Percentiles rank a stretch among this genome's conserved stretches.
Conservation (phyloP, 2,329 filamentous ascomycete genomes). For the Trichoderma lentiforme region DNA sequence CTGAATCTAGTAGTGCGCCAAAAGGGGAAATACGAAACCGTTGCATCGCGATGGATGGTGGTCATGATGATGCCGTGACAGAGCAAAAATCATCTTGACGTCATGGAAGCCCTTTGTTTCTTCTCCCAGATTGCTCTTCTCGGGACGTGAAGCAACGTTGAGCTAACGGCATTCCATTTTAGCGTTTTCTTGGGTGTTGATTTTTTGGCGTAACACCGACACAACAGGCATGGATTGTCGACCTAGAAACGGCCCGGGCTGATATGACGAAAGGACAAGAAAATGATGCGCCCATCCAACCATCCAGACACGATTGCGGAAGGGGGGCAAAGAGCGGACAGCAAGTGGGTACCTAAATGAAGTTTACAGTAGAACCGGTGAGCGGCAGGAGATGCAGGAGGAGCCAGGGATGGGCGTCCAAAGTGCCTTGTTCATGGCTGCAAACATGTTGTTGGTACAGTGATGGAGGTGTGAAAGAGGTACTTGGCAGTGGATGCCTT, state of each 20-base stretch:
- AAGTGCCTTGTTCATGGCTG: background rate
- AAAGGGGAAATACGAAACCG: background rate
- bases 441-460: background rate
- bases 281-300: background rate
- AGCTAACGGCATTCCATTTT: background rate
- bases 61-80: background rate
- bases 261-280: background rate
- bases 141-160: background rate
- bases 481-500: background rate
- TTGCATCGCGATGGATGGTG: background rate
- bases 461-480: background rate
- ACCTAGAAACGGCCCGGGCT: background rate
- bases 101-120: background rate
- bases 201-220: background rate
- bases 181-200: background rate
- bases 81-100: slow-evolving; percentile 15
- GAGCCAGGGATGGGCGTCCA: background rate
- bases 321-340: background rate
- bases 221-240: background rate
- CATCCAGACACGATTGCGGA: background rate
- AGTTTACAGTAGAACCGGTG: background rate
- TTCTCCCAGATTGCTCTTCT: background rate
- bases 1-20: background rate
- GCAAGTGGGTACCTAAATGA: background rate
- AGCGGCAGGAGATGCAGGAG: background rate